Percentiles rank a stretch among this genome's conserved stretches.
These are phyloP conservation scores for Penicillium janthinellum DNA, from an alignment of 2,329 filamentous ascomycete species.

Conservation along the genomic window DNA sequence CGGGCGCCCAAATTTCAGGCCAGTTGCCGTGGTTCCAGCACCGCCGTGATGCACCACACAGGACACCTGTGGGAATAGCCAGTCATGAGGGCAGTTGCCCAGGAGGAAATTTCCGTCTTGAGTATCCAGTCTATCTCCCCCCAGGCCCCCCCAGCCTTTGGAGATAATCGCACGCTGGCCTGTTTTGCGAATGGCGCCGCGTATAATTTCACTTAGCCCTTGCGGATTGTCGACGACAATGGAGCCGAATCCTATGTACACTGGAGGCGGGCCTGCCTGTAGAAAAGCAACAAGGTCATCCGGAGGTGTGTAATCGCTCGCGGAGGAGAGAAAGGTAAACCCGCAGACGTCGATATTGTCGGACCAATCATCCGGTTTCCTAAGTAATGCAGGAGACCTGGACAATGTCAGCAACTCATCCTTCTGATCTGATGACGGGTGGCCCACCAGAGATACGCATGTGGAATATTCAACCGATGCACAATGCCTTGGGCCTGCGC, in stretches of 20 bases:
- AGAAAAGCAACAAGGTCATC: not conserved
- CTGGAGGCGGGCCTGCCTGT: not conserved
- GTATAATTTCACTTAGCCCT: not conserved
- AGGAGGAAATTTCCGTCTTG: not conserved
- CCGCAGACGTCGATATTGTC: not conserved
- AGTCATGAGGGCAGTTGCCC: not conserved
- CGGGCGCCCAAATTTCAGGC: not conserved
- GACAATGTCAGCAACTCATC: not conserved
- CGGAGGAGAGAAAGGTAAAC: not conserved
- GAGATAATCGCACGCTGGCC: not conserved
- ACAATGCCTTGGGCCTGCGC: not conserved
- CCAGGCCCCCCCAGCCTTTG: not conserved
- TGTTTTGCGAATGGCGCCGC: not conserved
- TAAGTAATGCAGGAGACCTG: constrained; percentile 9
- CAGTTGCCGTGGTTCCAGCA: not conserved
- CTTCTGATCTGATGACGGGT: not conserved
- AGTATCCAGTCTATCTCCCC: not conserved
- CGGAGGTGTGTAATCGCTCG: not conserved
- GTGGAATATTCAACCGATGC: not conserved
- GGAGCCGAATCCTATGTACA: constrained; percentile 1
- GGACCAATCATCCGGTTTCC: constrained; percentile 12
- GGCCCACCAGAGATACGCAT: constrained; percentile 7
- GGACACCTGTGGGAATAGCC: constrained; percentile 1
- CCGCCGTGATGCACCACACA: not conserved
- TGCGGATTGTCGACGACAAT: constrained; percentile 1